phyloP scores from a whole-genome alignment of 129 eudicot species.

The Solidago caesia region DNA sequence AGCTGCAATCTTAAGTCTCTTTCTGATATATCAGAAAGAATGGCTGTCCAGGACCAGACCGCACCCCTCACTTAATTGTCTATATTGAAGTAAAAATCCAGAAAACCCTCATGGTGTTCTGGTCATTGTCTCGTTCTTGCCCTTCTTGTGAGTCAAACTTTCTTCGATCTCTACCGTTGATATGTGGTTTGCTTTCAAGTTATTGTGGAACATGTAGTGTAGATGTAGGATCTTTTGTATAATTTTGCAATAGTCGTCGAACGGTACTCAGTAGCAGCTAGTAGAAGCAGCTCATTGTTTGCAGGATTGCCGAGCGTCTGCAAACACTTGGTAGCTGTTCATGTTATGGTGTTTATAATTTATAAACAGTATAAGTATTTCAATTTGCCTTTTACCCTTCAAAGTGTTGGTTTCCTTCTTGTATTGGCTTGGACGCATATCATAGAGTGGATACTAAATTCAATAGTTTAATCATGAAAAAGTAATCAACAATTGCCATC shows the following conservation, averaged over 20 bases:
- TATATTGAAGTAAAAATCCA: not conserved
- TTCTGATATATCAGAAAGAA: constrained; percentile 59
- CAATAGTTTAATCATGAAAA: not conserved
- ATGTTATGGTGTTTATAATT: constrained; percentile 10
- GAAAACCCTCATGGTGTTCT: constrained; percentile 19
- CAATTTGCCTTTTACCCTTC: not conserved
- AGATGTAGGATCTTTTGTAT: not conserved
- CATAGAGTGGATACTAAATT: not conserved
- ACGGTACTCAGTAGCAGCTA: constrained; percentile 24
- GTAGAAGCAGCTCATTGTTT: constrained; percentile 37
- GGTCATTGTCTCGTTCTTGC: not conserved
- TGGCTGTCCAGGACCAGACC: constrained; percentile 40
- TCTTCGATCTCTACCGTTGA: not conserved
- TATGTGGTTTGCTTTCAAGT: constrained; percentile 20
- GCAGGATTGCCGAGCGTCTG: constrained; percentile 1
- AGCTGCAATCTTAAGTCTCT: constrained; percentile 68
- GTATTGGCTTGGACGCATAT: not conserved
- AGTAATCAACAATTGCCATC: not conserved
- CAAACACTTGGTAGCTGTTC: constrained; percentile 15
- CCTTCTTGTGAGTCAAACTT: not conserved
- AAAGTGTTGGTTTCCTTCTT: not conserved
- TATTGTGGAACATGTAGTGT: constrained; percentile 3
- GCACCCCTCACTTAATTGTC: constrained; percentile 10
- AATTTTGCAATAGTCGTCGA: not conserved
- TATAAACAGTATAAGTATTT: not conserved